Percentiles rank a stretch among this genome's conserved stretches.
phyloP scores from a whole-genome alignment of 2,329 filamentous ascomycete species.

The Pestalotiopsis sp. region DNA sequence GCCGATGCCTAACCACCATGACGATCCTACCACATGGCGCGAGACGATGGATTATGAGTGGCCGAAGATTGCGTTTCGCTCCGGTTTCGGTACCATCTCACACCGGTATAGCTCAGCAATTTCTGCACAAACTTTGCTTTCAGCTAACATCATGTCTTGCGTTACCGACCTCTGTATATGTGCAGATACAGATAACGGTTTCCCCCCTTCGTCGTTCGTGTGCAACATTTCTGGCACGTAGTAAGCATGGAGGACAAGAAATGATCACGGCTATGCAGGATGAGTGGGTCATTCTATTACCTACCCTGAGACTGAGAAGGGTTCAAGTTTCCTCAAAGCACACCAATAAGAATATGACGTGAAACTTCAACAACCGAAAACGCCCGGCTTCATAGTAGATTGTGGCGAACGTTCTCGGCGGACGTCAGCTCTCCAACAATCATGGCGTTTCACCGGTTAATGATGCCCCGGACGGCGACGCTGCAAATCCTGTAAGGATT shows the following conservation, averaged over 20 bases:
- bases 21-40: neutral
- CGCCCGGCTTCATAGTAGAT: neutral
- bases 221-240: neutral
- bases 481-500: neutral
- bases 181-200: neutral
- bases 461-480: neutral
- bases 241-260: neutral
- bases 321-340: neutral
- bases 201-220: neutral
- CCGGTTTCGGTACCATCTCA: neutral
- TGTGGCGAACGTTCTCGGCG: neutral
- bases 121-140: neutral
- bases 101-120: neutral
- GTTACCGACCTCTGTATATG: neutral
- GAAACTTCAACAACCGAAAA: neutral
- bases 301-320: neutral
- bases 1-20: neutral
- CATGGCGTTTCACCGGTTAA: neutral
- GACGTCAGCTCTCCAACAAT: neutral
- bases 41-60: neutral
- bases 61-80: neutral
- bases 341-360: neutral
- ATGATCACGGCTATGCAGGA: neutral
- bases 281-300: neutral
- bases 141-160: neutral